A percentile compares a stretch with the other conserved stretches of the same genome.
These are phyloP conservation scores for Davidsoniella eucalypti DNA, from an alignment of 2,329 filamentous ascomycete species.

Conservation along the genomic window DNA sequence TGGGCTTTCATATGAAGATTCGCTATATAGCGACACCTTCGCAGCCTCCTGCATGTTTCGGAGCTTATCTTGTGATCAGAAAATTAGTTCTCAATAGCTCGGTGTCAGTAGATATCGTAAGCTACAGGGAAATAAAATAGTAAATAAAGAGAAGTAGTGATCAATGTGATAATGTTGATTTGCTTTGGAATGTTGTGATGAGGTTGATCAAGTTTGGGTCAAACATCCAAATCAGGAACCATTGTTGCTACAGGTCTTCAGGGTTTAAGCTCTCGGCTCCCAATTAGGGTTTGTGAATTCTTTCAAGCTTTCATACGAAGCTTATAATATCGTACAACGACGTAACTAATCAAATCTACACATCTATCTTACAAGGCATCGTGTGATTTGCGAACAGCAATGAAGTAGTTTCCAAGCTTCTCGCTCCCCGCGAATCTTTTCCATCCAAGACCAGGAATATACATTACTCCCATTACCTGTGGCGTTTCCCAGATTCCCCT, in stretches of 20 bases:
- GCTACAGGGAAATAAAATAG: too few species aligned
- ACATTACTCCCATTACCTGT: slow-evolving; percentile 64
- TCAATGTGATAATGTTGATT: too few species aligned
- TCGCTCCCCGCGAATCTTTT: slow-evolving; percentile 67
- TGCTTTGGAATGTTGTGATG: too few species aligned
- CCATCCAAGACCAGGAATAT: slow-evolving; percentile 84
- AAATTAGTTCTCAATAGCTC: too few species aligned
- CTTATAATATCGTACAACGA: not conserved
- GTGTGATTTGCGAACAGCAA: slow-evolving; percentile 47
- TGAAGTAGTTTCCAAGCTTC: slow-evolving; percentile 89
- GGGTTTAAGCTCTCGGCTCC: not conserved
- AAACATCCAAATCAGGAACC: not conserved
- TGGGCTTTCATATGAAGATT: slow-evolving; percentile 39
- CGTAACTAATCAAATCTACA: not conserved
- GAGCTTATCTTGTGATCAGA: too few species aligned
- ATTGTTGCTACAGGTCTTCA: not conserved
- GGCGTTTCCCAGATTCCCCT: slow-evolving; percentile 42
- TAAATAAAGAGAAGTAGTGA: too few species aligned
- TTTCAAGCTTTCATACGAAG: not conserved
- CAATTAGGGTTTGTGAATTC: not conserved
- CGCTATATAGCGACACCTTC: slow-evolving; percentile 33
- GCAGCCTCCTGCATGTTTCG: too few species aligned
- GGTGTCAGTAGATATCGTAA: too few species aligned
- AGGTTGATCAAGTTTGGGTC: too few species aligned
- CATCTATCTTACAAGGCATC: not conserved